Evolutionary conservation across 2,329 filamentous ascomycete genomes (phyloP), one percentile per base, ranked within the genome.

Genomic region (Pseudogymnoascus destructans): DNA sequence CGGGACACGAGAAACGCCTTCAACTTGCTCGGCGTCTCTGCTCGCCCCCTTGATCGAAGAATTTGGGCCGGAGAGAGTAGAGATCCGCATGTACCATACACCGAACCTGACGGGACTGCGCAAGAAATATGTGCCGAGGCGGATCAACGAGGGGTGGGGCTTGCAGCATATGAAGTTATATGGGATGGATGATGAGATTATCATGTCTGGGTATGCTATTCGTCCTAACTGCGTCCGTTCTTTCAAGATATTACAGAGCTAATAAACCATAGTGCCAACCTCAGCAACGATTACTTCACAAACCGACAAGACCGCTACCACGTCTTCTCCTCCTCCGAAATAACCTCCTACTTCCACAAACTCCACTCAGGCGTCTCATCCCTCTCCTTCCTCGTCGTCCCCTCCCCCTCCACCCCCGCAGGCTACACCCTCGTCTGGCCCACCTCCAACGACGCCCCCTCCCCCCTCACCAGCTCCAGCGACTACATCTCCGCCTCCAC

Each of bases 151-250:
- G 73, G 93, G 93, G 15, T 98, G 93, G 93, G 93, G 93, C 1
- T 73, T 98, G 61, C 93, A 98, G 70, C 93, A 98, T 69, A 98
- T 98, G 92, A 98, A 98, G 77, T 77, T 98, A 0, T 98, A 98
- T 66, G 93, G 93, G 0, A 76, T 95, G 19, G 93, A 98, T 66
- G 90, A 98, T 67, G 90, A 95, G 70, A 86, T 98, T 59, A 92
- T 98, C 63, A 81, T 98, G 66, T 95, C 91, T 6, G 91, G 90
- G 81, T 89, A 78, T 62, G 75, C 58, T 56, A 3, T 2, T 7
- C 6, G 1, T 3, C 11, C 4, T 23, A 2, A 3, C 13, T 21
- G 17, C n/a, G 8, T 38, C n/a, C 27, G 2, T n/a, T 33, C 33
- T 36, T n/a, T 19, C 36, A 3, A 27, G 21, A n/a, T 11, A 27